phyloP scores from a whole-genome alignment of 495 filamentous ascomycete species.

The Pseudevernia furfuracea region DNA sequence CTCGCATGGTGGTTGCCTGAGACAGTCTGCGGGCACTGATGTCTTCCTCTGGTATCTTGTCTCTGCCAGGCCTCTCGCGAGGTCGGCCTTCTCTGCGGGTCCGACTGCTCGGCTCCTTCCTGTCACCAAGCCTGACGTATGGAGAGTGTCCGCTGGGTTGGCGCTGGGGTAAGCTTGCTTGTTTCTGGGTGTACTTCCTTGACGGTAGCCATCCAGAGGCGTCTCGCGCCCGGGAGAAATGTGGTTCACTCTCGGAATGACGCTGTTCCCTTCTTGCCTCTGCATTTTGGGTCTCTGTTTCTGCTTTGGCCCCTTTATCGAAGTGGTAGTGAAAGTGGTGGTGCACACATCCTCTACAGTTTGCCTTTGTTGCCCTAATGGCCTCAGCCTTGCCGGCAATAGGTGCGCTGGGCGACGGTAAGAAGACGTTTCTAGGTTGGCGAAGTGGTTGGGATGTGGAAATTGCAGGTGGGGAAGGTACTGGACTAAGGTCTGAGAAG shows the following conservation, averaged over 20 bases:
- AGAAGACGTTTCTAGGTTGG: constrained; percentile 23
- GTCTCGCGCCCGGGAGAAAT: neutral
- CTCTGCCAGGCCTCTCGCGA: neutral
- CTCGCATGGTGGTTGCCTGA: neutral
- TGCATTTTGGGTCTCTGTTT: constrained; percentile 12
- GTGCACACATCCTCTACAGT: constrained; percentile 37
- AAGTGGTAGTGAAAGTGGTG: constrained; percentile 33
- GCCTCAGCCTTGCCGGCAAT: constrained; percentile 20
- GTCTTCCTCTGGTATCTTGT: neutral
- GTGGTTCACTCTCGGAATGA: constrained; percentile 16
- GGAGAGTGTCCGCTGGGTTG: neutral
- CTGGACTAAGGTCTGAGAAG: constrained; percentile 41
- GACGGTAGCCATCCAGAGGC: neutral
- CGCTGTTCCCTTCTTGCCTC: constrained; percentile 13
- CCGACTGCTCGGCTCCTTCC: neutral
- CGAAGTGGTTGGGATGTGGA: constrained; percentile 32
- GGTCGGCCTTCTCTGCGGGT: neutral
- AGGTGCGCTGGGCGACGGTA: constrained; percentile 22
- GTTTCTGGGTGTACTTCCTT: neutral
- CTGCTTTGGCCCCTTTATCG: constrained; percentile 3
- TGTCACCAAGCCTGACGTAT: neutral
- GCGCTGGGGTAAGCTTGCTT: constrained; percentile 8
- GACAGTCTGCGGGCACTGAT: neutral
- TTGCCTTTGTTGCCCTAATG: constrained; percentile 27
- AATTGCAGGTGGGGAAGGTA: constrained; percentile 37